A percentile compares a stretch with the other conserved stretches of the same genome.
phyloP scores from a whole-genome alignment of 2,329 filamentous ascomycete species.

The Colletotrichum noveboracense region DNA sequence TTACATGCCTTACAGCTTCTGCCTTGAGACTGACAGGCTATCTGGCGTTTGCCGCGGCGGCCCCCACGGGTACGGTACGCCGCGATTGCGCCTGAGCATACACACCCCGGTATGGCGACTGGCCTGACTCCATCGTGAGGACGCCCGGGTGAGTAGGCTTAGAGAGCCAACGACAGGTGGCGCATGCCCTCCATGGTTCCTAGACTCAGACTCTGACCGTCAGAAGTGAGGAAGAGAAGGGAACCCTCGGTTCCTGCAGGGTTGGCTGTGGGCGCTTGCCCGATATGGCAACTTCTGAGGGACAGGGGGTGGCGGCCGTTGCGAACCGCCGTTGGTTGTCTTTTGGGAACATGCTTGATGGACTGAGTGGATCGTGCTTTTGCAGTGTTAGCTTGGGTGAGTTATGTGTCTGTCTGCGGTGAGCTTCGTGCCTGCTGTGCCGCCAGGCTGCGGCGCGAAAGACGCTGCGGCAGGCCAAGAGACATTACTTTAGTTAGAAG shows the following conservation, averaged over 20 bases:
- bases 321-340: background rate
- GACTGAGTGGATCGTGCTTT: background rate
- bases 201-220: background rate
- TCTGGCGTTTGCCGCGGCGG: background rate
- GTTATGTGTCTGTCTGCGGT: background rate
- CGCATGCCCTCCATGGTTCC: background rate
- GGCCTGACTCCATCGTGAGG: conserved; percentile 11
- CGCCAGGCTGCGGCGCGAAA: background rate
- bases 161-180: background rate
- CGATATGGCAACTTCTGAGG: background rate
- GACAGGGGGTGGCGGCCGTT: background rate
- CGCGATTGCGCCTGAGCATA: background rate
- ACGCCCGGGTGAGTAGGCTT: background rate
- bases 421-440: conserved; percentile 7
- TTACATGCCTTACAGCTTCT: background rate
- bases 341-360: background rate
- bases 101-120: conserved; percentile 1
- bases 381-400: background rate
- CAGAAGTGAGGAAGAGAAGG: background rate
- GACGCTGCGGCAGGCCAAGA: background rate
- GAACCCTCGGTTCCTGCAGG: background rate
- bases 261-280: conserved; percentile 14
- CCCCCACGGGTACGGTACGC: background rate
- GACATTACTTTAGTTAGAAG: background rate
- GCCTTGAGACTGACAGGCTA: background rate